phyloP scores from a whole-genome alignment of 1,284 basidiomycete genomes.

The Naganishia sp. region DNA sequence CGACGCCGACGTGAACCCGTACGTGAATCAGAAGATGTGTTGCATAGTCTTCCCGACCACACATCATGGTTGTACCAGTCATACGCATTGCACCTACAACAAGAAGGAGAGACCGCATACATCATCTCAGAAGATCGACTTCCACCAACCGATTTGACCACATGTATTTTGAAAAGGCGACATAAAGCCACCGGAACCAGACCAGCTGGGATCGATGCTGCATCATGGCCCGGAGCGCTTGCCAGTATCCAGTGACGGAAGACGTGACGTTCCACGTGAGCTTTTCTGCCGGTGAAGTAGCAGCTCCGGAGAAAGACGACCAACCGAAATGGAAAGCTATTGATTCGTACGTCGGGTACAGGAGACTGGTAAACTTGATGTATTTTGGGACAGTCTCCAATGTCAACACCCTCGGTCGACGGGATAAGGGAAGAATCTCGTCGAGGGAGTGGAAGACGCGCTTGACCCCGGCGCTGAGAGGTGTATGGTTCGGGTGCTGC shows the following conservation, averaged over 20 bases:
- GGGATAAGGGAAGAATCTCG: too few relatives aligned
- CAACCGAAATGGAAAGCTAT: background rate
- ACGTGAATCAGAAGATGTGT: background rate
- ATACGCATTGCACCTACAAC: too few relatives aligned
- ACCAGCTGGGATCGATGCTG: constrained; percentile 74
- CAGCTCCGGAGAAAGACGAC: background rate
- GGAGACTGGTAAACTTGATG: constrained; percentile 25
- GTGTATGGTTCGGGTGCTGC: constrained; percentile 84
- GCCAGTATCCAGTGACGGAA: constrained; percentile 61
- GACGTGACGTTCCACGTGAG: constrained; percentile 56
- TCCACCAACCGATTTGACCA: constrained; percentile 80
- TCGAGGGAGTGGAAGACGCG: constrained; percentile 27
- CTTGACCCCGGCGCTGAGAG: constrained; percentile 60
- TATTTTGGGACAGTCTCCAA: constrained; percentile 24
- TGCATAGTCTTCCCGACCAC: too few relatives aligned
- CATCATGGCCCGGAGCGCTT: constrained; percentile 69
- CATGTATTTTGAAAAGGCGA: constrained; percentile 83
- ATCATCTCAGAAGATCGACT: constrained; percentile 5
- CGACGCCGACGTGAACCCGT: background rate
- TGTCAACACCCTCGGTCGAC: constrained; percentile 9
- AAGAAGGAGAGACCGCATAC: too few relatives aligned
- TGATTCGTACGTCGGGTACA: constrained; percentile 20
- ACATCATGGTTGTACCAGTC: too few relatives aligned
- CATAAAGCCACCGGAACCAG: constrained; percentile 88
- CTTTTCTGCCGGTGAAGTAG: background rate